Percentiles rank a stretch among this genome's conserved stretches.
Evolutionary conservation across 176 grass and related monocot genomes (phyloP).

Genomic region (Bothriochloa decipiens): DNA sequence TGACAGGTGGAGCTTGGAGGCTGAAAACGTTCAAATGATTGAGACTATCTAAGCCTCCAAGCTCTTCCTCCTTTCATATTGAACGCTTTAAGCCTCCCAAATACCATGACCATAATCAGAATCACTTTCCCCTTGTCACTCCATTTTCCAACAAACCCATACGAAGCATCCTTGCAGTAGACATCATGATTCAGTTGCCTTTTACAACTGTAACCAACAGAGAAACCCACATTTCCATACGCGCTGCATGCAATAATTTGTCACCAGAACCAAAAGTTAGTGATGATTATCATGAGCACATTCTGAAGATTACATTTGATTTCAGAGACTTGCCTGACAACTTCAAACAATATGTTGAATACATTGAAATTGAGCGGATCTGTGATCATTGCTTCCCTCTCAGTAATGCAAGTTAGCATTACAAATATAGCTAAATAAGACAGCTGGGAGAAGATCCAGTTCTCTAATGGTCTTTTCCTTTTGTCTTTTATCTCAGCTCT

Average conservation of each 20-base stretch:
- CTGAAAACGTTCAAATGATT: neutral
- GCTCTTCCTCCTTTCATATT: constrained; percentile 65
- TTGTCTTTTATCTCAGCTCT: constrained; percentile 35
- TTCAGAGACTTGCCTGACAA: constrained; percentile 58
- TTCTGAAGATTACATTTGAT: neutral
- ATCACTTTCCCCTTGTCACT: constrained; percentile 67
- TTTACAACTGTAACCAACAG: constrained; percentile 72
- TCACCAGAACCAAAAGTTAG: constrained; percentile 14
- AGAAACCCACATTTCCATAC: constrained; percentile 79
- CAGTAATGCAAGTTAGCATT: constrained; percentile 66
- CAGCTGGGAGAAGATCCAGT: constrained; percentile 67
- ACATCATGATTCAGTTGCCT: constrained; percentile 45
- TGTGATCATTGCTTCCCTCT: constrained; percentile 42
- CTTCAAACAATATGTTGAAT: constrained; percentile 83
- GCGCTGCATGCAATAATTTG: constrained; percentile 57
- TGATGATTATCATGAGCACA: neutral
- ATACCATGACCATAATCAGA: constrained; percentile 76
- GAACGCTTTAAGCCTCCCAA: constrained; percentile 77
- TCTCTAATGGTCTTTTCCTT: constrained; percentile 50
- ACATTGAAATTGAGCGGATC: constrained; percentile 83
- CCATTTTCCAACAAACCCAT: constrained; percentile 77
- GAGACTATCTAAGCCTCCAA: constrained; percentile 70
- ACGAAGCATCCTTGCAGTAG: constrained; percentile 69
- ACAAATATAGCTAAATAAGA: constrained; percentile 66
- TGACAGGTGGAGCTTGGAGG: neutral